Evolutionary conservation across 768 basidiomycete genomes (phyloP), one percentile per base, ranked within the genome.

Genomic region (Leucocoprinus sp.): DNA sequence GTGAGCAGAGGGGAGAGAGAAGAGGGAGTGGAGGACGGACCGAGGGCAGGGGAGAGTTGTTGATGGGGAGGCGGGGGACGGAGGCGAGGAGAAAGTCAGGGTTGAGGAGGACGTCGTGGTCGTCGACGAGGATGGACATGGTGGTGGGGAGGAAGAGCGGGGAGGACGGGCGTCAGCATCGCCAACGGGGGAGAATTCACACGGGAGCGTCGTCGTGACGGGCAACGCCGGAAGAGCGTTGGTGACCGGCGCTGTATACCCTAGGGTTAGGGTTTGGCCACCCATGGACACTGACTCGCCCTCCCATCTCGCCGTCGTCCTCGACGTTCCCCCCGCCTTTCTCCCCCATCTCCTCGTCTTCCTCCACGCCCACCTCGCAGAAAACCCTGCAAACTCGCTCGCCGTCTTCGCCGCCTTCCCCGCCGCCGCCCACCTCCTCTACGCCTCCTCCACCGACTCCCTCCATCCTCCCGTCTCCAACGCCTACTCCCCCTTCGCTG

Each of bases 331-430:
- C 18, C 92, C 90, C 3, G 68, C 79, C 1, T 96, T 97, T 59
- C 70, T 97, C 37, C 79, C 88, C 2, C 87, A 92, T 55, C 68
- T 96, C 21, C 75, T 97, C 47, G 83, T 87, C 23, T 95, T 97
- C 57, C 69, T 95, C 57, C 98, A 99, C 58, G 78, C 92, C 2
- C 93, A 98, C 64, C 75, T 98, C 50, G 93, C 93, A 1, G 76
- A 80, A 51, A 80, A 84, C 52, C 84, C 93, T 65, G 93, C 95
- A 61, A 99, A 99, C 59, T 78, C 86, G 3, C 72, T 99, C 29
- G 88, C 92, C 5, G 86, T 97, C 45, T 95, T 91, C 59, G 95
- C 80, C 6, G 95, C 93, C 4, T 71, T 92, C 19, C n/a, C n/a
- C n/a, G n/a, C n/a, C n/a, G n/a, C n/a, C n/a, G n/a, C n/a, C n/a